Evolutionary conservation across 1,139 yeast species (phyloP), one percentile per base, ranked within the genome.

Genomic region (Suhomyces bokatorum): DNA sequence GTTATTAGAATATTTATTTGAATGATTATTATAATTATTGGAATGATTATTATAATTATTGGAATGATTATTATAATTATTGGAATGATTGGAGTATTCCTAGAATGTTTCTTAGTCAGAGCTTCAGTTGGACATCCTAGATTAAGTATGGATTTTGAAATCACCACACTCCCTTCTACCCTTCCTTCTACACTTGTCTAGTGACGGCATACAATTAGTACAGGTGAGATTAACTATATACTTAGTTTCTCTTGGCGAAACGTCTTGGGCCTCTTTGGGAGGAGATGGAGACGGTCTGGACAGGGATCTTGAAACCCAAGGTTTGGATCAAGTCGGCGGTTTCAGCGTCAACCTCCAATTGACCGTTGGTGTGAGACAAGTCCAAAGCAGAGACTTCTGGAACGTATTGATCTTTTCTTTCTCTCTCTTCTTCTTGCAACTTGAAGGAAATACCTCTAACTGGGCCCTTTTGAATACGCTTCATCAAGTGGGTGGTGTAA

Each of bases 401-500:
- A 70, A 95, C 99, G 80, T 91, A 95, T 83, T 95, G 99, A 80
- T 95, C 99, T 83, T 95, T 93, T 84, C 99, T 88, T 83, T 95
- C 99, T 86, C 99, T 93, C 85, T 95, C 99, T 82, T 93, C 99
- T 83, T 93, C 99, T 85, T 93, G 99, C 73, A 93, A 89, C 81
- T 95, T 95, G 97, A 93, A 93, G 69, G 99, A 93, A 67, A 93
- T 95, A 83, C 99, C 99, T 86, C 98, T 91, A 67, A 93, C 99
- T 83, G 99, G 99, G 73, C 99, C 99, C 85, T 93, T 93, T 81
- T 95, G 99, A 73, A 93, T 93, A 84, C 99, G 91, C 86, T 89
- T 91, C 99, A 93, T 95, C 80, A 93, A 86, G 80, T 93, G 99
- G 72, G 99, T 93, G 80, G 99, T 93, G 96, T 91, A 93, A 76